Evolutionary conservation across 306 rosid species (phyloP), one percentile per base, ranked within the genome.

Genomic region (Casuarina glauca): DNA sequence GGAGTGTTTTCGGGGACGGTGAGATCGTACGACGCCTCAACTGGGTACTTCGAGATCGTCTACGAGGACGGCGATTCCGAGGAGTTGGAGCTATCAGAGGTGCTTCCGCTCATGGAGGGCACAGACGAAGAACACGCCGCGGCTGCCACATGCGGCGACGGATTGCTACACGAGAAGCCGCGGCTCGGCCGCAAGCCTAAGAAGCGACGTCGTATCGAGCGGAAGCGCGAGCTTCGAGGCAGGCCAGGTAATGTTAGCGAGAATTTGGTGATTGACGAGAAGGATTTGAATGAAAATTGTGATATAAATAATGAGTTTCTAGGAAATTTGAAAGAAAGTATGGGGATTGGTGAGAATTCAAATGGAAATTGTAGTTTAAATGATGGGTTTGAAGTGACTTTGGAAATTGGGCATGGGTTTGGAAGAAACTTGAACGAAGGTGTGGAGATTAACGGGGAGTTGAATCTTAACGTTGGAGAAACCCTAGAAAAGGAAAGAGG

Each of bases 31-130:
- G 83, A 90, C 74, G 70, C 85, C 42, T 61, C 91, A 1, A 86
- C 97, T 32, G 93, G 94, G 70, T 78, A 82, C 48, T 76, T 85
- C 32, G 88, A 86, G 88, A 89, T 95, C 84, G 69, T 79, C 4
- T 95, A 83, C 68, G 90, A 86, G 51, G 78, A 83, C 69, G 97
- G 97, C 57, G 84, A 78, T 84, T 90, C 87, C 12, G 96, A 89
- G 87, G 88, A 92, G 78, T 75, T 95, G 80, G 88, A 75, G 64
- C 78, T 76, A 6, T 79, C 87, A 3, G 85, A 90, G 53, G 85
- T 89, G 2, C 81, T 88, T 82, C 45, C 84, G 49, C 76, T 89
- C 58, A 17, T 89, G 54, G 85, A 73, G 68, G 82, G 78, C 61
- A 73, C 75, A 45, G 70, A 78, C 50, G 84, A 76, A 80, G 69